Evolutionary conservation across 73 alveolate genomes (phyloP).

Genomic region (Symbiodinium pilosum): DNA sequence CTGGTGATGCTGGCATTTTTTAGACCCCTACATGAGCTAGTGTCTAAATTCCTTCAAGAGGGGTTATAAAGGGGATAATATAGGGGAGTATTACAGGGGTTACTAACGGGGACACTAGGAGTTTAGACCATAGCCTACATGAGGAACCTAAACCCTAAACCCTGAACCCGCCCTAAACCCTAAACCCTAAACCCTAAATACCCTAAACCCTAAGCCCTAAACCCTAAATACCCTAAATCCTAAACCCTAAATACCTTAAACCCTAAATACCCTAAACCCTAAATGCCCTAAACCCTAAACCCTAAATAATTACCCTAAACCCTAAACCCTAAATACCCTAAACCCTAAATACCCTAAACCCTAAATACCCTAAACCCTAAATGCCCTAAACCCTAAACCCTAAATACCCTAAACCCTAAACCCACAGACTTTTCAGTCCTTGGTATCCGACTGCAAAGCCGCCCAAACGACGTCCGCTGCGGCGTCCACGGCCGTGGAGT

Average conservation of each 20-base stretch:
- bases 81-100: too few species aligned
- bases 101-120: not conserved
- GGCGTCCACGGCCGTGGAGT: conserved; percentile 63
- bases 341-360: not conserved
- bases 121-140: not conserved
- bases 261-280: not conserved
- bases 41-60: too few species aligned
- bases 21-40: too few species aligned
- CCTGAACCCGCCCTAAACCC: not conserved
- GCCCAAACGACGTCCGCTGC: conserved; percentile 82
- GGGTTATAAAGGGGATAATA: too few species aligned
- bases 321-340: too few species aligned
- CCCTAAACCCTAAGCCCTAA: not conserved
- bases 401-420: not conserved
- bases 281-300: not conserved
- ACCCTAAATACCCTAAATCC: not conserved
- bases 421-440: not conserved
- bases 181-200: too few species aligned
- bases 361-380: not conserved
- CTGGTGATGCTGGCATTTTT: too few species aligned
- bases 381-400: not conserved
- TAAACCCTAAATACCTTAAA: not conserved
- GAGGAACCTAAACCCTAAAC: not conserved
- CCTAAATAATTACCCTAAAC: too few species aligned
- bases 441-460: conserved; percentile 51